Percentiles rank a stretch among this genome's conserved stretches.
These are phyloP conservation scores for Psilocybe cubensis DNA, from an alignment of 768 basidiomycete species.

Conservation along the genomic window DNA sequence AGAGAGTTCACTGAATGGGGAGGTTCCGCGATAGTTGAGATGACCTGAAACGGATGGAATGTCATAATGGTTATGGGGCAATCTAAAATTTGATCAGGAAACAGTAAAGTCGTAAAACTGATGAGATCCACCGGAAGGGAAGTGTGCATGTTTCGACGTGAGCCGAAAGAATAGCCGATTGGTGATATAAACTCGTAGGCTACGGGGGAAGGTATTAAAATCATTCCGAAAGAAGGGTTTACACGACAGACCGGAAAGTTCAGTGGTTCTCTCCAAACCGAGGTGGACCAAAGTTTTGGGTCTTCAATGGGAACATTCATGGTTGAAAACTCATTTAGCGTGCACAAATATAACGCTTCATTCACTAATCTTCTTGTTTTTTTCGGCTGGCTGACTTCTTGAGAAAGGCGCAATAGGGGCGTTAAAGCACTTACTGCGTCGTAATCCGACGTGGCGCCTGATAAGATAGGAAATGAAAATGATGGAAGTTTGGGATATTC, in stretches of 20 bases:
- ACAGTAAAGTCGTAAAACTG: slow-evolving; percentile 4
- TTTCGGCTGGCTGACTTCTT: slow-evolving; percentile 30
- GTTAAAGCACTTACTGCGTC: slow-evolving; percentile 47
- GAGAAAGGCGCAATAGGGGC: slow-evolving; percentile 8
- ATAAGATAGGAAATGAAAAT: slow-evolving; percentile 61
- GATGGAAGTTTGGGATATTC: slow-evolving; percentile 68
- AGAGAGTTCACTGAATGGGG: slow-evolving; percentile 57
- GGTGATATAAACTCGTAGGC: slow-evolving; percentile 45
- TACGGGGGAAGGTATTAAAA: slow-evolving; percentile 21
- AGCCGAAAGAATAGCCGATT: slow-evolving; percentile 61
- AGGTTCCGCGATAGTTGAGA: slow-evolving; percentile 56
- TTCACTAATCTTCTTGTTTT: slow-evolving; percentile 53
- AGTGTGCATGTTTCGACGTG: slow-evolving; percentile 63
- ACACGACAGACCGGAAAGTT: slow-evolving; percentile 16
- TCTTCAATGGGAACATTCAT: slow-evolving; percentile 54
- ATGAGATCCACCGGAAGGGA: slow-evolving; percentile 52
- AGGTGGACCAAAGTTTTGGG: slow-evolving; percentile 44
- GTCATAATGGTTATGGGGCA: slow-evolving; percentile 32
- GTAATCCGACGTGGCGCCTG: slow-evolving; percentile 37
- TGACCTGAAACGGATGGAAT: slow-evolving; percentile 48
- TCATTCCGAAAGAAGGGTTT: slow-evolving; percentile 10
- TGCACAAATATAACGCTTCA: slow-evolving; percentile 62
- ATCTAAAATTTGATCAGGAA: slow-evolving; percentile 24
- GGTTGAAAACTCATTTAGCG: slow-evolving; percentile 51
- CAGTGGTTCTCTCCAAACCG: slow-evolving; percentile 16